Percentiles rank a stretch among this genome's conserved stretches.
These are phyloP conservation scores for Globisporangium camurandrum DNA, from an alignment of 352 stramenopile genomes.

Conservation along the genomic window DNA sequence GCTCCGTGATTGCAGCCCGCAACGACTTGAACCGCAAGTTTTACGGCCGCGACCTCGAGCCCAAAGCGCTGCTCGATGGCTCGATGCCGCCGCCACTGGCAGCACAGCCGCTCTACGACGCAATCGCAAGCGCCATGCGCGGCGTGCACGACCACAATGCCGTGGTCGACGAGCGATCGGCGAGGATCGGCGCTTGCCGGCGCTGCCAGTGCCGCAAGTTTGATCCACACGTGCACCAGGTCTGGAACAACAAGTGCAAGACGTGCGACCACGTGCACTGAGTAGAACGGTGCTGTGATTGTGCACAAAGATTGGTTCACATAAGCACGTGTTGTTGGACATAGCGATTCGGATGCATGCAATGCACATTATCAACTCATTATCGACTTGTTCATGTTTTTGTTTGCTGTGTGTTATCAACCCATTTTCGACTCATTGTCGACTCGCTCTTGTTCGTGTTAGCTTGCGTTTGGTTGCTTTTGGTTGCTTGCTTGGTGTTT, in stretches of 20 bases:
- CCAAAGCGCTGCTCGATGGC: conserved; percentile 23
- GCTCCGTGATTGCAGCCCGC: conserved; percentile 59
- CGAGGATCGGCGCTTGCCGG: conserved; percentile 15
- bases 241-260: conserved; percentile 26
- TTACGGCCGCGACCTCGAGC: conserved; percentile 39
- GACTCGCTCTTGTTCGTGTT: too few species aligned
- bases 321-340: too few species aligned
- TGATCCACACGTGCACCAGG: conserved; percentile 13
- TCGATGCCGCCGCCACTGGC: conserved; percentile 16
- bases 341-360: too few species aligned
- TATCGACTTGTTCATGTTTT: too few species aligned
- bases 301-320: too few species aligned
- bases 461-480: too few species aligned
- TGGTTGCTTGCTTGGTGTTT: too few species aligned
- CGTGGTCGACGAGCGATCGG: conserved; percentile 1
- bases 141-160: conserved; percentile 7
- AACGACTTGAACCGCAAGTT: conserved; percentile 78
- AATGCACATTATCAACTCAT: too few species aligned
- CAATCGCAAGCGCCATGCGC: conserved; percentile 19
- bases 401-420: too few species aligned
- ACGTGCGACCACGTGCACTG: conserved; percentile 20
- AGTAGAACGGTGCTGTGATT: too few species aligned
- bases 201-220: conserved; percentile 13
- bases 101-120: conserved; percentile 19
- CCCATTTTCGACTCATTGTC: too few species aligned